Percentiles rank a stretch among this genome's conserved stretches.
These are phyloP conservation scores for Lentinus brumalis DNA, from an alignment of 768 basidiomycete species.

Conservation along the genomic window DNA sequence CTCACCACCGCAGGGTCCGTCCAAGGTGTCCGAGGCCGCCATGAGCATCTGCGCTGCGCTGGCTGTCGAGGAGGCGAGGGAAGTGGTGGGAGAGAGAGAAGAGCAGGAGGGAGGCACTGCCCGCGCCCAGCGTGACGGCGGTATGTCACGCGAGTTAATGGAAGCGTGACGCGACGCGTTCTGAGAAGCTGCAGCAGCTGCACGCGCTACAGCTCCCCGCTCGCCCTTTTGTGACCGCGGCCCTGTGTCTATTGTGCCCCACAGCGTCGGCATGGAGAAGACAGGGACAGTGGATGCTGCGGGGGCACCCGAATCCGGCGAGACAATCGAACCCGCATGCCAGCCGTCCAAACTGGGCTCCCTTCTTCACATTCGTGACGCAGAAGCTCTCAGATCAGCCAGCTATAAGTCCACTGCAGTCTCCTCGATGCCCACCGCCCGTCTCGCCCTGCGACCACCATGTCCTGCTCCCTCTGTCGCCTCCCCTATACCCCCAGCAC, in stretches of 20 bases:
- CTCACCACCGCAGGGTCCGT: no score
- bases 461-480: slow-evolving; percentile 32
- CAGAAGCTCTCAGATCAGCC: not conserved
- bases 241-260: no score
- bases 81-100: not conserved
- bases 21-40: no score
- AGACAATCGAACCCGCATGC: no score
- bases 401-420: not conserved
- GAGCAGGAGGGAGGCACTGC: not conserved
- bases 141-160: not conserved
- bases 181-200: not conserved
- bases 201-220: not conserved
- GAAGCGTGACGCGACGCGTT: not conserved
- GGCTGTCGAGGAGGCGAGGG: not conserved
- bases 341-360: no score
- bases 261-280: no score
- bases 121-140: not conserved
- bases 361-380: not conserved
- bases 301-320: no score
- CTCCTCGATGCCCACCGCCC: not conserved
- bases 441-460: slow-evolving; percentile 4
- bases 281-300: no score
- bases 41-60: not conserved
- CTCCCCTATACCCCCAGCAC: slow-evolving; percentile 29
- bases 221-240: no score